These are phyloP conservation scores for Trametes cinnabarina DNA, from an alignment of 768 basidiomycete genomes.

Conservation along the genomic window DNA sequence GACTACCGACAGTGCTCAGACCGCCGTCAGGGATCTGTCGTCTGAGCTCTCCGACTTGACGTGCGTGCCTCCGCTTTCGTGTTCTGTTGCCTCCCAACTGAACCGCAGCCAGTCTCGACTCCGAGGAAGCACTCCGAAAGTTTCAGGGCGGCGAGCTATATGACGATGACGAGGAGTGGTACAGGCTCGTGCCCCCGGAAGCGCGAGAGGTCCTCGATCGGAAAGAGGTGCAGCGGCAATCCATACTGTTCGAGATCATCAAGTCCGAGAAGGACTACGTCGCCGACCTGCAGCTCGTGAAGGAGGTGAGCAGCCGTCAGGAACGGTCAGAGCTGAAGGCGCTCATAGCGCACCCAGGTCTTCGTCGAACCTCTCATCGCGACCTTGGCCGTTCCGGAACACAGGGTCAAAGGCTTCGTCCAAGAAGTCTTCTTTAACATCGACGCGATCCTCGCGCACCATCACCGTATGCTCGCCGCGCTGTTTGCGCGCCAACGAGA, in stretches of 20 bases:
- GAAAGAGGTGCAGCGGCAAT: constrained; percentile 81
- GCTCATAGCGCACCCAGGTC: constrained; percentile 43
- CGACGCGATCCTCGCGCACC: constrained; percentile 60
- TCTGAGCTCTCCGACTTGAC: constrained; percentile 27
- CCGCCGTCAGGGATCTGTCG: constrained; percentile 16
- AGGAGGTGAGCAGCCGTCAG: constrained; percentile 65
- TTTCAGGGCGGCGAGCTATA: constrained; percentile 68
- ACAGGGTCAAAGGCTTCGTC: constrained; percentile 61
- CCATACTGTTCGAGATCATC: constrained; percentile 84
- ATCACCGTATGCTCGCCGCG: constrained; percentile 63
- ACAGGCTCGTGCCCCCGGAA: constrained; percentile 69
- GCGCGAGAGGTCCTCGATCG: constrained; percentile 70
- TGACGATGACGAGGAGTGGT: constrained; percentile 81
- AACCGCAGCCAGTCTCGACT: constrained; percentile 45
- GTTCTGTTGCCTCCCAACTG: not conserved
- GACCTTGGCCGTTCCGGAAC: constrained; percentile 65
- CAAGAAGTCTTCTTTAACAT: constrained; percentile 85
- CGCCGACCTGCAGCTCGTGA: constrained; percentile 66
- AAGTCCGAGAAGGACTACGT: constrained; percentile 90
- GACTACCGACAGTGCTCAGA: constrained; percentile 18
- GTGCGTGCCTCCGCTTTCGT: constrained; percentile 13
- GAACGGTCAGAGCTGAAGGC: too few relatives aligned
- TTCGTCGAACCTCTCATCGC: constrained; percentile 66
- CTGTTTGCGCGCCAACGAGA: constrained; percentile 83
- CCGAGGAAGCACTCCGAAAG: constrained; percentile 58